These are phyloP conservation scores for Fusarium nodosum DNA, from an alignment of 2,329 filamentous ascomycete genomes.

Conservation along the genomic window DNA sequence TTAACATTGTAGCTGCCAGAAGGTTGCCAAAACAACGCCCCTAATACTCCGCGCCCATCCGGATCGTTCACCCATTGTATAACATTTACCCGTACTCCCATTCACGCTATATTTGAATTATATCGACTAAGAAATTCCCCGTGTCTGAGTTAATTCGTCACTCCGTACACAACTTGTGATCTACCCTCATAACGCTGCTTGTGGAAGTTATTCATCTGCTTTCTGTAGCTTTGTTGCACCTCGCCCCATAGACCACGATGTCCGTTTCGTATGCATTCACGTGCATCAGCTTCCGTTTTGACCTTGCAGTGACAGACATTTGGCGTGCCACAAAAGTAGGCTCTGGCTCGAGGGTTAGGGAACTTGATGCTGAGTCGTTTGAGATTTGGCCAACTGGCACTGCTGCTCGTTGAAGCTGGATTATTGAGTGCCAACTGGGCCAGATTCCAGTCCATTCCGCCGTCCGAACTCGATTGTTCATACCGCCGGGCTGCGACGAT, in stretches of 20 bases:
- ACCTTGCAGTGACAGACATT: slow-evolving; percentile 49
- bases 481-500: slow-evolving; percentile 49
- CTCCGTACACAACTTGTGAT: slow-evolving; percentile 43
- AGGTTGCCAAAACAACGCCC: background rate
- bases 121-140: background rate
- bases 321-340: slow-evolving; percentile 50
- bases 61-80: background rate
- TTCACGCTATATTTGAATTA: background rate
- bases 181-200: slow-evolving; percentile 39
- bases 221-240: slow-evolving; percentile 50
- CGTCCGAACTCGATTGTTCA: slow-evolving; percentile 34
- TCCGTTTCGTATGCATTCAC: slow-evolving; percentile 44
- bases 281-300: slow-evolving; percentile 44
- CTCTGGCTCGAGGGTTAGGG: slow-evolving; percentile 37
- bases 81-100: background rate
- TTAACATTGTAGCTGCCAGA: background rate
- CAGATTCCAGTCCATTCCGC: slow-evolving; percentile 51
- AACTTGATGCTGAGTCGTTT: slow-evolving; percentile 53
- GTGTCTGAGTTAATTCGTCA: slow-evolving; percentile 21
- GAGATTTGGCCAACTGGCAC: slow-evolving; percentile 46
- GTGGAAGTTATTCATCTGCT: slow-evolving; percentile 44
- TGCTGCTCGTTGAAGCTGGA: slow-evolving; percentile 40
- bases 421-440: slow-evolving; percentile 51
- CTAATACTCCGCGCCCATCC: background rate
- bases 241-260: slow-evolving; percentile 51